Evolutionary conservation across 371 early-diverging fungal genomes (phyloP).

Genomic region (Mucor irregularis): DNA sequence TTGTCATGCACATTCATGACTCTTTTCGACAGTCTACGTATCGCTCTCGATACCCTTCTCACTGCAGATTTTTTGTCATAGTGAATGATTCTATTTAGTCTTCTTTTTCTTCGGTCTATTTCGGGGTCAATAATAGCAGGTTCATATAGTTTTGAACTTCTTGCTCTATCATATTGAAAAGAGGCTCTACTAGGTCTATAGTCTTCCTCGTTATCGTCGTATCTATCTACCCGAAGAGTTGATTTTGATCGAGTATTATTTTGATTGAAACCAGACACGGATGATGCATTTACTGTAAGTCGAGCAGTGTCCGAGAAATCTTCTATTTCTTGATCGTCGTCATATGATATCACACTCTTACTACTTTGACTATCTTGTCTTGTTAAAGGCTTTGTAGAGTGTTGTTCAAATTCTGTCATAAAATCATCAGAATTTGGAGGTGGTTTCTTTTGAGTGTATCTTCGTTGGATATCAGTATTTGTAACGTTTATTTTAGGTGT

Average conservation of each 20-base stretch:
- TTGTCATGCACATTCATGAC: constrained; percentile 34
- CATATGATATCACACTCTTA: constrained; percentile 5
- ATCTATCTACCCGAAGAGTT: too few relatives aligned
- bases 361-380: neutral
- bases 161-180: constrained; percentile 6
- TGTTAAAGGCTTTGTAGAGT: too few relatives aligned
- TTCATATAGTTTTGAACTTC: constrained; percentile 12
- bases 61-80: constrained; percentile 3
- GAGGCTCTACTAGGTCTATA: constrained; percentile 5
- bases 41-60: constrained; percentile 12
- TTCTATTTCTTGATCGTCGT: constrained; percentile 13
- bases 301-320: constrained; percentile 45
- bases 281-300: constrained; percentile 35
- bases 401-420: constrained; percentile 27
- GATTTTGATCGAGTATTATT: neutral
- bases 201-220: neutral
- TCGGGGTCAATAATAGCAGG: constrained; percentile 25
- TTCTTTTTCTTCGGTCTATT: constrained; percentile 18
- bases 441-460: constrained; percentile 20
- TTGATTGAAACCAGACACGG: constrained; percentile 8
- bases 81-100: constrained; percentile 1
- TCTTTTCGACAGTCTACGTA: constrained; percentile 31
- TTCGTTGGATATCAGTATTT: constrained; percentile 4
- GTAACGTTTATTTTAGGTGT: constrained; percentile 3
- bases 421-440: constrained; percentile 16